Evolutionary conservation across 129 eudicot species (phyloP), one percentile per base, ranked within the genome.

Genomic region (Centrapalus pauciflorus): DNA sequence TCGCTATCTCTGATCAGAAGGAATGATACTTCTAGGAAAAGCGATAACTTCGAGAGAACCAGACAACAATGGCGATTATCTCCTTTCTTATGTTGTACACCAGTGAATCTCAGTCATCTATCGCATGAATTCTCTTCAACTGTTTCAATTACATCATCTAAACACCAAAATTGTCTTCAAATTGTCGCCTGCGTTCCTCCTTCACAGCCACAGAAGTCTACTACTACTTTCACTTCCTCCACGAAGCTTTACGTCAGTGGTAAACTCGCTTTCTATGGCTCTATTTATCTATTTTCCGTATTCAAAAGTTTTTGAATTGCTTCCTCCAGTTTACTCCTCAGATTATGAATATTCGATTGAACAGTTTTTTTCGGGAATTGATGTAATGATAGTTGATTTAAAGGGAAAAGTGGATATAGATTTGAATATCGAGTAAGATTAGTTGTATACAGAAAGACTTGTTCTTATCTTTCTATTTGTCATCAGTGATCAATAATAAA

Each of bases 201-300:
- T 45, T 77, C 69, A 69, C 68, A 41, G 4, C 69, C 71, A 32
- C 73, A 56, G 11, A 55, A 30, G 37, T 49, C 83, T 10, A 54
- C 55, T 7, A 7, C 74, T 38, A 51, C 14, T 33, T 74, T 63
- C 70, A 79, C 71, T 17, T 32, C 76, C 30, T 65, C 89, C 21
- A 76, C 85, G 34, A 84, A 80, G 85, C 96, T 90, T 45, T 90
- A 67, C 57, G 84, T 90, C 65, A 90, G 97, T 55, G 97, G 97
- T 90, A n/a, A 73, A 80, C 17, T 45, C 72, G 24, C 43, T 79
- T 46, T 46, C 43, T 64, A 1, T 12, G 12, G 0, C 35, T 48
- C 19, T 24, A 9, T 38, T 28, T 55, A 14, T 70, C 67, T 61
- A 19, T 1, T 7, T 26, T 37, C 19, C n/a, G n/a, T n/a, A n/a